These are phyloP conservation scores for Neostapfia colusana DNA, from an alignment of 176 grass and related monocot species.

Conservation along the genomic window DNA sequence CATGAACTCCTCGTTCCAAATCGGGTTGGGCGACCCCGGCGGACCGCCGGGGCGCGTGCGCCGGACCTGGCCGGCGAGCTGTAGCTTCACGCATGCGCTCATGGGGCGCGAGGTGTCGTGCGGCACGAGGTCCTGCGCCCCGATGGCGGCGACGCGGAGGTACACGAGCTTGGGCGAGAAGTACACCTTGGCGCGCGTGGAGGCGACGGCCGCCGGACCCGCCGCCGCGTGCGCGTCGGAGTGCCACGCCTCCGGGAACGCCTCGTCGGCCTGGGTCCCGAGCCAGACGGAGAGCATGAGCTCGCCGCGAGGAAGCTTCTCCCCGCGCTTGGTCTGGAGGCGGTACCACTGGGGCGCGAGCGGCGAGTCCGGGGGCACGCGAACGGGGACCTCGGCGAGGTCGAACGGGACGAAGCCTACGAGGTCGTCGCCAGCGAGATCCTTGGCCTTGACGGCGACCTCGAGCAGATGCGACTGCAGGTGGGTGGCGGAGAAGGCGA, in stretches of 20 bases:
- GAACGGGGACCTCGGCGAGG: slow-evolving; percentile 68
- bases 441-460: slow-evolving; percentile 71
- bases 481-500: slow-evolving; percentile 78
- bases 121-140: slow-evolving; percentile 80
- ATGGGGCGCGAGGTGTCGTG: slow-evolving; percentile 60
- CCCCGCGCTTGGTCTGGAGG: slow-evolving; percentile 58
- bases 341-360: slow-evolving; percentile 94
- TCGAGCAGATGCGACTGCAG: slow-evolving; percentile 72
- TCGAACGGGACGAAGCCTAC: slow-evolving; percentile 77
- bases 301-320: slow-evolving; percentile 71
- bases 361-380: slow-evolving; percentile 87
- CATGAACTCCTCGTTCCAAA: slow-evolving; percentile 93
- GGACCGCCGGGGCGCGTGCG: slow-evolving; percentile 60
- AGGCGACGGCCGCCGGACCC: slow-evolving; percentile 36
- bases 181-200: slow-evolving; percentile 90
- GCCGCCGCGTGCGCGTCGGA: slow-evolving; percentile 64
- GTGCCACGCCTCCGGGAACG: slow-evolving; percentile 87
- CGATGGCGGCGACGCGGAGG: slow-evolving; percentile 61
- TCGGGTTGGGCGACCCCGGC: slow-evolving; percentile 56
- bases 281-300: slow-evolving; percentile 95
- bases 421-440: slow-evolving; percentile 68
- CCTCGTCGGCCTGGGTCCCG: slow-evolving; percentile 96
- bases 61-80: slow-evolving; percentile 65
- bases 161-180: slow-evolving; percentile 93
- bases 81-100: slow-evolving; percentile 58